A percentile compares a stretch with the other conserved stretches of the same genome.
Conservation (phyloP, 2,329 filamentous ascomycete species). For the Colletotrichum sp. region DNA sequence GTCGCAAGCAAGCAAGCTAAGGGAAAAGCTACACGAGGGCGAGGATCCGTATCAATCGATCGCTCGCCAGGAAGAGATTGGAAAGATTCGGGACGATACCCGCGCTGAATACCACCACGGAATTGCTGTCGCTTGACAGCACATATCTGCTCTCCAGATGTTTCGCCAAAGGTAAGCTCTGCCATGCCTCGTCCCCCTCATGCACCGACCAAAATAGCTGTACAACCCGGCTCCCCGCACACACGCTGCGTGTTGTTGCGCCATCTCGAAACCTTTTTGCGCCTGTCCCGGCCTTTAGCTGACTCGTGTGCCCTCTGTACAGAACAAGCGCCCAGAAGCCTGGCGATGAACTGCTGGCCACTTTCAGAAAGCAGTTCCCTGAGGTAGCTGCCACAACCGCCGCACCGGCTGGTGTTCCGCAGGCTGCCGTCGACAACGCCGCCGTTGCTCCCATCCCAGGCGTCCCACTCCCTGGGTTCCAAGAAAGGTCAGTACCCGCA, state of each 20-base stretch:
- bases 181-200: neutral
- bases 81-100: neutral
- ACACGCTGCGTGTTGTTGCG: neutral
- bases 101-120: constrained; percentile 6
- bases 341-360: constrained; percentile 80
- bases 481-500: constrained; percentile 17
- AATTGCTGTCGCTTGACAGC: constrained; percentile 28
- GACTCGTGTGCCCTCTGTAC: constrained; percentile 7
- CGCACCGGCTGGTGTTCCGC: constrained; percentile 41
- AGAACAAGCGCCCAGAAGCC: constrained; percentile 86
- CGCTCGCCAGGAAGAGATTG: constrained; percentile 8
- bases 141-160: constrained; percentile 26
- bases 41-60: constrained; percentile 3
- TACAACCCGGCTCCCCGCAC: constrained; percentile 10
- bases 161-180: constrained; percentile 38
- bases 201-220: constrained; percentile 19
- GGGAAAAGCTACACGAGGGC: neutral
- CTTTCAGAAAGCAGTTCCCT: constrained; percentile 84
- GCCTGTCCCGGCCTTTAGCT: constrained; percentile 6
- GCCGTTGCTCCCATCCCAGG: neutral
- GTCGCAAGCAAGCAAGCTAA: neutral
- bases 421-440: constrained; percentile 35
- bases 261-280: constrained; percentile 6
- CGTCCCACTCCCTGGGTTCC: constrained; percentile 9
- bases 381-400: constrained; percentile 66